Base-by-base conservation (phyloP, 2,329 filamentous ascomycete species). In the Penicillium sp. region DNA sequence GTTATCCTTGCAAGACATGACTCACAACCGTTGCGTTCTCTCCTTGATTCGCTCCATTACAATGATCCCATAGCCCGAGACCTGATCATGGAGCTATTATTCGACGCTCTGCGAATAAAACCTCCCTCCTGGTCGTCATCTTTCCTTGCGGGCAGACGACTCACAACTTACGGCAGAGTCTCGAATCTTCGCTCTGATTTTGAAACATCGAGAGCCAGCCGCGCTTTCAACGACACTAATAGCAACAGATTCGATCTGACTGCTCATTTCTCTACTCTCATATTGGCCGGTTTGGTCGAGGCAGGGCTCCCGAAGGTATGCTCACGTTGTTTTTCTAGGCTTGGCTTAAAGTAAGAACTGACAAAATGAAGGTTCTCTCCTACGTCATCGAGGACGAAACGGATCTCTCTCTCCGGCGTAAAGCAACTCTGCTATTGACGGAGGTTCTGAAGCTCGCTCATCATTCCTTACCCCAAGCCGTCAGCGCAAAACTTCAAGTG, bases 121-220 rank as follows among this genome's bases (percentile, higher is more conserved):
- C 88, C 92, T 56, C 86, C 94, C 42, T 87, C 92, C 9, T 99
- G 94, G 94, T 95, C 94, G 8, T 92, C 91, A 0, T 95, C 93
- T 0, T 99, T 96, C 71, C 82, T 99, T 45, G 94, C 95, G 35
- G 95, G 94, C 8, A 85, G 94, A 62, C 83, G 95, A 57, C 79
- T 99, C 45, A 99, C 95, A 0, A 99, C 94, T 0, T 99, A 99
- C 72, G 93, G 92, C n/a, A 85, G 95, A 66, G 92, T 97, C 37
- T 87, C 91, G 8, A 94, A 91, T 58, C 78, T 97, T 50, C 91
- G 90, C 63, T 81, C 86, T 1, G 80, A 86, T 29, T 74, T 79
- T 43, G 78, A 82, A 22, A 70, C 78, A 22, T 71, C 78, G 8
- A 79, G 80, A 55, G 74, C 82, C 37, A 82, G 84, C 35, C 70